Percentiles rank a stretch among this genome's conserved stretches.
Evolutionary conservation across 805 yeast species (phyloP).

Genomic region (Lipomyces kockii): DNA sequence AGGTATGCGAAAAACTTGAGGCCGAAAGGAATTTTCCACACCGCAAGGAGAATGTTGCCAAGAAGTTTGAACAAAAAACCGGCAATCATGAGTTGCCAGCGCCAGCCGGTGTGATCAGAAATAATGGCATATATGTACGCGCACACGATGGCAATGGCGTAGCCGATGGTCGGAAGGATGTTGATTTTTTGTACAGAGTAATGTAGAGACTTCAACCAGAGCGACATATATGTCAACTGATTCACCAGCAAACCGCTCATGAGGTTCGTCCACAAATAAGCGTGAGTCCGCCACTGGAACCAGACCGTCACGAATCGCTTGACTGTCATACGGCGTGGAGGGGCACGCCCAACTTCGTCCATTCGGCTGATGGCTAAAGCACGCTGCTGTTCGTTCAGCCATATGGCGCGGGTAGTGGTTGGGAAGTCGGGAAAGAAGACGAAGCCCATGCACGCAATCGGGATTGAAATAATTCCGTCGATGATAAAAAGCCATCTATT

Average conservation of each 20-base stretch:
- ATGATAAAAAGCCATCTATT: conserved; percentile 71
- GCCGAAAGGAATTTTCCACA: conserved; percentile 51
- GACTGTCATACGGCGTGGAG: conserved; percentile 11
- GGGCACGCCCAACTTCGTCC: conserved; percentile 6
- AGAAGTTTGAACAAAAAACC: conserved; percentile 10
- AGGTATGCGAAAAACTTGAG: conserved; percentile 38
- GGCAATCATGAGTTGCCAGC: conserved; percentile 39
- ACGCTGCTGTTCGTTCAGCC: conserved; percentile 6
- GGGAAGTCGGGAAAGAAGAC: conserved; percentile 61
- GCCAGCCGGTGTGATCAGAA: conserved; percentile 42
- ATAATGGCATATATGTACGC: conserved; percentile 39
- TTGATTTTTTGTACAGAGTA: conserved; percentile 2
- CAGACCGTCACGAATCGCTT: conserved; percentile 6
- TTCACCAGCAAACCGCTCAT: conserved; percentile 14
- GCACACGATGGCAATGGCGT: conserved; percentile 10
- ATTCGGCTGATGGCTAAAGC: conserved; percentile 13
- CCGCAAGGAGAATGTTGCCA: conserved; percentile 46
- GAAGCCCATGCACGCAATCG: conserved; percentile 13
- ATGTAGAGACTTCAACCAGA: conserved; percentile 42
- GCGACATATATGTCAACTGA: conserved; percentile 38
- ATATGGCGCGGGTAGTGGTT: conserved; percentile 19
- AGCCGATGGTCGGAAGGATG: conserved; percentile 10
- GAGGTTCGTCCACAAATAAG: conserved; percentile 8
- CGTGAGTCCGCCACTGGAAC: conserved; percentile 14
- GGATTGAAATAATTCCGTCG: conserved; percentile 56